Conservation (phyloP, 2,329 filamentous ascomycete genomes). For the Penicillium sp. region DNA sequence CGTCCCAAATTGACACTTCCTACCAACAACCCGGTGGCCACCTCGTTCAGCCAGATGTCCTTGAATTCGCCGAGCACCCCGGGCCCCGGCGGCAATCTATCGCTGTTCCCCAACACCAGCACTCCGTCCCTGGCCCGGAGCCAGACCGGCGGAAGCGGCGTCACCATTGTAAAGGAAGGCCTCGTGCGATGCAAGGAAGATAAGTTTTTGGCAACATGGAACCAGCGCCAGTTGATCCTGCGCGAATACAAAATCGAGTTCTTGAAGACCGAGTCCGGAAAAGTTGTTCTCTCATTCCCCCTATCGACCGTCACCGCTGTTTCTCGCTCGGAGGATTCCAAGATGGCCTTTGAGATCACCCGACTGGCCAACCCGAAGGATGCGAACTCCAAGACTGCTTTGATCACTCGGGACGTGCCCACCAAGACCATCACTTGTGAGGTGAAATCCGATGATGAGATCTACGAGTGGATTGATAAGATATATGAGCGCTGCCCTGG, state of each 20-base stretch:
- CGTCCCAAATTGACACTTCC: conserved; percentile 76
- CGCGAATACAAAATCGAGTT: conserved; percentile 94
- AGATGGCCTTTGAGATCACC: conserved; percentile 92
- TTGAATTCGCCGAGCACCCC: conserved; percentile 66
- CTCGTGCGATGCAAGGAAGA: conserved; percentile 72
- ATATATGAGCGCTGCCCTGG: conserved; percentile 96
- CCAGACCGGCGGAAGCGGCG: conserved; percentile 63
- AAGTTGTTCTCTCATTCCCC: conserved; percentile 80
- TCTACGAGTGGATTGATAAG: conserved; percentile 98
- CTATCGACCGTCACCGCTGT: conserved; percentile 88
- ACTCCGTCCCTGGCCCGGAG: conserved; percentile 66
- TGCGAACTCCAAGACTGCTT: conserved; percentile 64
- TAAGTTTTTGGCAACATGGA: conserved; percentile 75
- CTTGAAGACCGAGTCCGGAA: conserved; percentile 85
- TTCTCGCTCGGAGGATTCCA: conserved; percentile 84
- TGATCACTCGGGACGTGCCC: conserved; percentile 75
- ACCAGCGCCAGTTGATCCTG: conserved; percentile 86
- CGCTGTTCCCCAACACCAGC: conserved; percentile 67
- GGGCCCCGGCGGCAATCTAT: conserved; percentile 52
- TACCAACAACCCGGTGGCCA: conserved; percentile 64
- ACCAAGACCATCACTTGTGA: conserved; percentile 86
- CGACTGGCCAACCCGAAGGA: conserved; percentile 62
- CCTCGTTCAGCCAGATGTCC: conserved; percentile 68
- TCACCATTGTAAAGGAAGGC: conserved; percentile 70
- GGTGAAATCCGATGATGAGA: conserved; percentile 92